These are phyloP conservation scores for Globisporangium lucens DNA, from an alignment of 352 stramenopile species.

Conservation along the genomic window DNA sequence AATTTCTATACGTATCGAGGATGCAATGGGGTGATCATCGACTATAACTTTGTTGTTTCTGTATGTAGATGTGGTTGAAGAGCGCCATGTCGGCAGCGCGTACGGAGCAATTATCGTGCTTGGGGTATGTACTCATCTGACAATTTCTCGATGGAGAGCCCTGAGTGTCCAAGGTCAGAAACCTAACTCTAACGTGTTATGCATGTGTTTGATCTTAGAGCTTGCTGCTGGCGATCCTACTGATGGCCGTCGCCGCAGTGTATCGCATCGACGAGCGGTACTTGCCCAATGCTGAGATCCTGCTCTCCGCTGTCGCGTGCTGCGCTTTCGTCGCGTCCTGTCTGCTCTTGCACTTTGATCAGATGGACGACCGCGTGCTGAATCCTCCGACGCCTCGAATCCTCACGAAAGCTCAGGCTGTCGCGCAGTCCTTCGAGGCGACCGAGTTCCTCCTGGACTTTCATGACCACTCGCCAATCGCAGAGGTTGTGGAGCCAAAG, in stretches of 20 bases:
- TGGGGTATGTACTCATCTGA: constrained; percentile 22
- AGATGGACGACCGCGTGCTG: constrained; percentile 24
- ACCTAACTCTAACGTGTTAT: background rate
- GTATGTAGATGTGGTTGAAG: constrained; percentile 58
- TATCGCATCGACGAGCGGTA: constrained; percentile 37
- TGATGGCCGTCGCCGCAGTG: constrained; percentile 34
- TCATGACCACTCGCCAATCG: constrained; percentile 1
- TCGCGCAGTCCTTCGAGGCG: constrained; percentile 19
- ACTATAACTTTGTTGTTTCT: background rate
- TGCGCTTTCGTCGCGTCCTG: constrained; percentile 24
- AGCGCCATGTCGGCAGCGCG: constrained; percentile 65
- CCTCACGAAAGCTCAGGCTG: constrained; percentile 17
- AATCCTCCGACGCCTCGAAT: constrained; percentile 30
- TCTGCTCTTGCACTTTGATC: constrained; percentile 24
- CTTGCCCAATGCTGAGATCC: constrained; percentile 33
- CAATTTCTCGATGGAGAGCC: background rate
- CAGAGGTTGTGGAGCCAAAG: background rate
- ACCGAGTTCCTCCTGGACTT: constrained; percentile 19
- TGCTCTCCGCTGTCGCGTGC: constrained; percentile 24
- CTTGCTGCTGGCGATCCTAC: constrained; percentile 37
- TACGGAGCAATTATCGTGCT: constrained; percentile 81
- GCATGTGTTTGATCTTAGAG: constrained; percentile 26
- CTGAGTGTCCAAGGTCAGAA: background rate
- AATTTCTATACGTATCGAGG: background rate
- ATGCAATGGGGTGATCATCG: background rate